Conservation (phyloP, 2,329 filamentous ascomycete genomes). For the Madurella mycetomatis region DNA sequence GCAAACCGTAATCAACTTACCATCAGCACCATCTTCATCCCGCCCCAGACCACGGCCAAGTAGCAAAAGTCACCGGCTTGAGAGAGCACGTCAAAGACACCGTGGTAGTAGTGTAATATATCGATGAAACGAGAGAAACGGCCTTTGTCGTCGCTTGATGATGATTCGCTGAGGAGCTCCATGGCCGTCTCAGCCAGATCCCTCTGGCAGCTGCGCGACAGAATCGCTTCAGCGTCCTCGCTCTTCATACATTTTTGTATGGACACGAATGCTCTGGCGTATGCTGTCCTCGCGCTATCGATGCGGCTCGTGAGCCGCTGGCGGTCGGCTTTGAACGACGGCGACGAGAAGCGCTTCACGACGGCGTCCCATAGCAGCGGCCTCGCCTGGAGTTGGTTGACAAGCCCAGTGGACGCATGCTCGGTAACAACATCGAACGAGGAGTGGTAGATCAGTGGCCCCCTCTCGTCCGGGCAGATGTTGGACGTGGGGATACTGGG, state of each 20-base stretch:
- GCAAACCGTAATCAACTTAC: neutral
- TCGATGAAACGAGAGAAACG: conserved; percentile 22
- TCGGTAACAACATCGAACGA: conserved; percentile 1
- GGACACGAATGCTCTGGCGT: conserved; percentile 20
- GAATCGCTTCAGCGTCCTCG: conserved; percentile 12
- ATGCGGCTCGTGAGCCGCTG: conserved; percentile 8
- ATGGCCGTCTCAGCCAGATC: conserved; percentile 23
- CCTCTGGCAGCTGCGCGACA: conserved; percentile 15
- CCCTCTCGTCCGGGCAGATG: neutral
- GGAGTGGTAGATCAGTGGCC: neutral
- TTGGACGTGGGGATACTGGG: neutral
- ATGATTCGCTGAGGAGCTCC: conserved; percentile 13
- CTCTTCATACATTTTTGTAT: conserved; percentile 19
- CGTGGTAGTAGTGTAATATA: conserved; percentile 23
- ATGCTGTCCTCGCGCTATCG: conserved; percentile 20
- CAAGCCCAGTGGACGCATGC: neutral
- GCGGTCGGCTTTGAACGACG: conserved; percentile 16
- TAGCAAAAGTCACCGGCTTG: conserved; percentile 26
- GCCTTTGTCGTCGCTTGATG: conserved; percentile 1
- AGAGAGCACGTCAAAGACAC: conserved; percentile 28
- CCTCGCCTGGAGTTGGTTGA: neutral
- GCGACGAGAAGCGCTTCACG: conserved; percentile 26
- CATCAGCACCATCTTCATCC: conserved; percentile 14
- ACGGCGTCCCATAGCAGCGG: conserved; percentile 7
- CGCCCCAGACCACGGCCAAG: conserved; percentile 27